Evolutionary conservation across 495 filamentous ascomycete genomes (phyloP), one percentile per base, ranked within the genome.

Genomic region (Parachaetomium inaequale): DNA sequence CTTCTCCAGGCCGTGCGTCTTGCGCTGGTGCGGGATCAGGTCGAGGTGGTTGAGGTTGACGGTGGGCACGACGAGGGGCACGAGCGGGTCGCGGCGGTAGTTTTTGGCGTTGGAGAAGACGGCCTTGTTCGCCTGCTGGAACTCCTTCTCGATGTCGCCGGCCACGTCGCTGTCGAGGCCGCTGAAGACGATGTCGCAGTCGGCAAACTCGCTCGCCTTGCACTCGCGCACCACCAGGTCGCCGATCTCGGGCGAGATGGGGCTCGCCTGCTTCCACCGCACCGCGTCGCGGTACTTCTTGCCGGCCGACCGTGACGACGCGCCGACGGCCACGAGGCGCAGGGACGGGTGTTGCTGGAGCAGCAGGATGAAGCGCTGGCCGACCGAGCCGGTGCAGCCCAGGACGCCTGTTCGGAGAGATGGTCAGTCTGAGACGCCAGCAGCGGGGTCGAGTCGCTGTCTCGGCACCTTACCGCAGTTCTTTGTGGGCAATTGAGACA

Each of bases 81-180:
- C 88, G 38, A 88, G 78, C 19, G 89, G 89, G 72, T 92, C 84
- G 70, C 87, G 86, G 68, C 91, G 87, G 79, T 91, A 87, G 82
- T 93, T 93, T 79, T 94, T 94, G 7, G 91, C 89, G 68, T 93
- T 95, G 58, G 89, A 93, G 77, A 95, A 94, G 66, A 93, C 88
- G 63, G 85, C 84, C 29, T 92, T 82, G 70, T 91, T 84, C 23
- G 87, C 85, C 67, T 87, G 85, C 70, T 92, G 81, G 75, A 94
- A 93, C 67, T 85, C 85, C 81, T 85, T 86, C 74, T 95, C 91
- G 66, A 91, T 85, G 29, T 92, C 87, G 47, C 89, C 90, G 46
- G 91, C 91, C 57, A 93, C 85, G 70, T 91, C 88, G 55, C 88
- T 85, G 76, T 94, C 90, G 58, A 94, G 76, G n/a, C 91, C 91